Base-by-base conservation (phyloP, 495 filamentous ascomycete species). In the Daldinia decipiens region DNA sequence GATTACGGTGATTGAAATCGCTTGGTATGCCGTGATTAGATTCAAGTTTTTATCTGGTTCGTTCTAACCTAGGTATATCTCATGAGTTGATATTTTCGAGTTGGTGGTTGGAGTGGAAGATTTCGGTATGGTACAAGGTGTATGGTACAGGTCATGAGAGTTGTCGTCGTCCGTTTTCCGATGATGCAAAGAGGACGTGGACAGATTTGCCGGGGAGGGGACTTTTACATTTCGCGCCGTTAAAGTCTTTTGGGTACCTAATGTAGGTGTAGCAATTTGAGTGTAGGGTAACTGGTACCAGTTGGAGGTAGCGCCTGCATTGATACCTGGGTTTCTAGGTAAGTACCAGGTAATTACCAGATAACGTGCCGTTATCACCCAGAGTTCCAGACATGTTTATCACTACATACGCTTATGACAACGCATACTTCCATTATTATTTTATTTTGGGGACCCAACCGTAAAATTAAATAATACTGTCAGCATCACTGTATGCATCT, bases 171-270 rank as follows among this genome's bases (percentile, higher is more conserved):
- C 15, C 21, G 15, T 36, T 56, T 56, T 32, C 17, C 26, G 53
- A 56, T 53, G 50, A 53, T 53, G 50, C 50, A 53, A 53, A 53
- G 27, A 24, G 59, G 68, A 71, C 63, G 47, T 67, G 59, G 59
- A 45, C 68, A 63, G 58, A 72, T 67, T 72, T 72, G 69, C 69
- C 69, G 64, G 69, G 63, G 69, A 72, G 69, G 64, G 59, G 63
- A 72, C 69, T 58, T 71, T 63, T 67, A 58, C 58, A 62, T 71
- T 57, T 24, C 31, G 34, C n/a, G 32, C 34, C 34, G 32, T 19
- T 11, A 47, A 47, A 47, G 43, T 47, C 52, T 32, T 32, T 55
- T 54, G 17, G 17, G 31, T 55, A 55, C 26, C 9, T 54, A 27
- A 29, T 15, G 51, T 54, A 54, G 24, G 51, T 54, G 17, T 47